phyloP scores from a whole-genome alignment of 345 rosid genomes.

The Euphorbia pulcherrima region DNA sequence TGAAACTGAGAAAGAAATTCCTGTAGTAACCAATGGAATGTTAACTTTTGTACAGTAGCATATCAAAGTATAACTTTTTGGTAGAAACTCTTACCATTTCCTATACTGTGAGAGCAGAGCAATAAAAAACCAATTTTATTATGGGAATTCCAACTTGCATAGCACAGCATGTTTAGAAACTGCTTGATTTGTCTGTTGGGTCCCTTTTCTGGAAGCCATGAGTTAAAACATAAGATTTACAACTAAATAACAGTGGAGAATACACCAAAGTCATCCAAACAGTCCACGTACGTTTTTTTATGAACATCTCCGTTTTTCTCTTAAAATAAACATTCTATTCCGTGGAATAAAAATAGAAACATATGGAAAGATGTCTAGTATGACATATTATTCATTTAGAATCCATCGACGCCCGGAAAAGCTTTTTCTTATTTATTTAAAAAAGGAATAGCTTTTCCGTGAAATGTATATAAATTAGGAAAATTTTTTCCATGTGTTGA shows the following conservation, averaged over 20 bases:
- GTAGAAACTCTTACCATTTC: conserved; percentile 49
- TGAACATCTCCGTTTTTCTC: conserved; percentile 30
- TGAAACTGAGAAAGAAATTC: conserved; percentile 53
- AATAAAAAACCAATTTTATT: conserved; percentile 56
- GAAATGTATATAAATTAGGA: too few relatives aligned
- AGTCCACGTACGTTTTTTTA: conserved; percentile 42
- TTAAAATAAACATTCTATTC: too few relatives aligned
- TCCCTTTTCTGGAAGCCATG: conserved; percentile 37
- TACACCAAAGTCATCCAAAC: conserved; percentile 10
- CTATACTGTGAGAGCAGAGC: conserved; percentile 66
- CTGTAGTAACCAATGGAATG: conserved; percentile 40
- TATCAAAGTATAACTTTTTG: background rate
- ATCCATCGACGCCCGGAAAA: too few relatives aligned
- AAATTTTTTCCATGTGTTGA: too few relatives aligned
- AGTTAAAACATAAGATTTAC: background rate
- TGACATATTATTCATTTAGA: too few relatives aligned
- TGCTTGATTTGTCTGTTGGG: conserved; percentile 28
- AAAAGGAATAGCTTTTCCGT: too few relatives aligned
- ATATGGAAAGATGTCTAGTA: too few relatives aligned
- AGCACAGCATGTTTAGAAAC: conserved; percentile 12
- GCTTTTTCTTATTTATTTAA: too few relatives aligned
- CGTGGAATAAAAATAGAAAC: too few relatives aligned
- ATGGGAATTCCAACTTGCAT: conserved; percentile 28
- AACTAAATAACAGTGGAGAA: background rate
- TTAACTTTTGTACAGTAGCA: background rate